Percentiles rank a stretch among this genome's conserved stretches.
Conservation (phyloP, 2,329 filamentous ascomycete species). For the Gaeumannomyces sp. region DNA sequence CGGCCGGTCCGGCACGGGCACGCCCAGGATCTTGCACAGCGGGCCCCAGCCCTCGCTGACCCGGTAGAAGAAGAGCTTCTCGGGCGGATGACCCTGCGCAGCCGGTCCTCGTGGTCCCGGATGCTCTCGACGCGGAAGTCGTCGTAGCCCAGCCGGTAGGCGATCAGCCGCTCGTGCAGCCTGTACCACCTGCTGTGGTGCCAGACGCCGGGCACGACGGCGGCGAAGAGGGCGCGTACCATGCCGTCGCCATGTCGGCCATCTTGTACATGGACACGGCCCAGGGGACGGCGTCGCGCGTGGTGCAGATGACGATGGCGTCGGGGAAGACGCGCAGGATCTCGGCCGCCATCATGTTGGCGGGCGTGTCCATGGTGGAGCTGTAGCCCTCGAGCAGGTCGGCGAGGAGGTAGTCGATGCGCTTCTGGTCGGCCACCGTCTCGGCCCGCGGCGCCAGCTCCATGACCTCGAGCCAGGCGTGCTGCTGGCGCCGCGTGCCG, state of each 20-base stretch:
- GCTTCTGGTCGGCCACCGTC: conserved; percentile 26
- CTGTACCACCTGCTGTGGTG: conserved; percentile 26
- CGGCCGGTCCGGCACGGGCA: conserved; percentile 26
- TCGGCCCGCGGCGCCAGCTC: conserved; percentile 23
- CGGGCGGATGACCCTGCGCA: conserved; percentile 25
- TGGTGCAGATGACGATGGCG: conserved; percentile 41
- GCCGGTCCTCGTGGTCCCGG: conserved; percentile 21
- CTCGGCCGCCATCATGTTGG: conserved; percentile 13
- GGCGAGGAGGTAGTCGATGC: conserved; percentile 28
- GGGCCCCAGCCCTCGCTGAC: conserved; percentile 30
- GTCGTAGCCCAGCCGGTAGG: conserved; percentile 26
- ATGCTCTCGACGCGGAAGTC: conserved; percentile 10
- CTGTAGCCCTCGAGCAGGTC: conserved; percentile 29
- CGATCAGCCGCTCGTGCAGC: conserved; percentile 14
- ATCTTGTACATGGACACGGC: conserved; percentile 29
- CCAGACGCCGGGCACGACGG: conserved; percentile 27
- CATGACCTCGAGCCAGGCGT: conserved; percentile 24
- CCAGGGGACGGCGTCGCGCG: conserved; percentile 31
- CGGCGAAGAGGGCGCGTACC: conserved; percentile 26
- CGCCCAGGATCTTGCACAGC: conserved; percentile 27
- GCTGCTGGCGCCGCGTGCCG: conserved; percentile 13
- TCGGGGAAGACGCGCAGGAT: conserved; percentile 34
- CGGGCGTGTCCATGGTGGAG: conserved; percentile 36
- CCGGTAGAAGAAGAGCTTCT: conserved; percentile 29
- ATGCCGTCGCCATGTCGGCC: conserved; percentile 27